Base-by-base conservation (phyloP, 108 stramenopile genomes). In the Poteriospumella lacustris region DNA sequence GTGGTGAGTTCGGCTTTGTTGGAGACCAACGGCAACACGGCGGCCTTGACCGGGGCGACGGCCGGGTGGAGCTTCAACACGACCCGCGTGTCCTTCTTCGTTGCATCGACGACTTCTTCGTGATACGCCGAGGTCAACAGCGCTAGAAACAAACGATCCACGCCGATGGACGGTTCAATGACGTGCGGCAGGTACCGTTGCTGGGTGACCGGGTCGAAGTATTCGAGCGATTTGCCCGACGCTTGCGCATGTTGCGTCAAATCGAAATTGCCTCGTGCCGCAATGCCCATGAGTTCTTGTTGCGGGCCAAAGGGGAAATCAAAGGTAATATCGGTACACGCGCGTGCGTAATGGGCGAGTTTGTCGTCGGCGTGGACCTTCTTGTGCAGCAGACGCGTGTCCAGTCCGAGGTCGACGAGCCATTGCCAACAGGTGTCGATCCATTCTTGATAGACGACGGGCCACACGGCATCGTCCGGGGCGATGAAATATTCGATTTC, bases 241-340 rank as follows among this genome's bases (percentile, higher is more conserved):
- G 89, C 91, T 62, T 90, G 78, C 76, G 39, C 69, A 79, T 98
- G 97, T 81, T 91, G 91, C 26, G 85, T 89, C 82, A 98, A 90
- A 80, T 98, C 97, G 77, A 89, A 98, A 78, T 93, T 86, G 12
- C 96, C 96, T 26, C 97, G 89, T 3, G 96, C 95, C 9, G 97
- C 95, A 82, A 98, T 93, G n/a, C 97, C 97, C 95, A 92, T 93
- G 42, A 98, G 79, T 81, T 98, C 97, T 64, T 90, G 89, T 78
- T 85, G 88, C n/a, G n/a, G n/a, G 26, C 97, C 97, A 85, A 97
- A 97, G 0, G 97, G 97, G 76, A 95, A 98, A 58, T 79, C 80
- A 80, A 96, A 98, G 2, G 94, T 94, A 56, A 98, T 89, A 82
- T 98, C 97, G 5, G 96, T 98, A 86, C 96, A 96, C 12, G 95